These are phyloP conservation scores for Oxytropis ochrocephala DNA, from an alignment of 306 rosid genomes.

Conservation along the genomic window DNA sequence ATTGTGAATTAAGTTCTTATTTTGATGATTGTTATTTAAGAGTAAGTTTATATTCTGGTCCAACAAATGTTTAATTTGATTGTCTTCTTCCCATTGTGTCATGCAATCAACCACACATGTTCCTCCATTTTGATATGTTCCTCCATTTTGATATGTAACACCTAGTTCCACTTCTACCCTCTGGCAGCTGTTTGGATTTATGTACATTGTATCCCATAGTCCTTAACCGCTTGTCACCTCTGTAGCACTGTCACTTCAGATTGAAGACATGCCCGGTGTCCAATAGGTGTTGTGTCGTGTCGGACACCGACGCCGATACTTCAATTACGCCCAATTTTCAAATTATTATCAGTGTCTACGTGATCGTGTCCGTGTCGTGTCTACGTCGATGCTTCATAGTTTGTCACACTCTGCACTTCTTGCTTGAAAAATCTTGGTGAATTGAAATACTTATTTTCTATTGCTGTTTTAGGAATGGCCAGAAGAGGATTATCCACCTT, in stretches of 20 bases:
- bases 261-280: too few relatives aligned
- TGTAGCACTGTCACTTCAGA: too few relatives aligned
- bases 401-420: background rate
- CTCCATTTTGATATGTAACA: background rate
- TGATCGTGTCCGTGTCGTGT: too few relatives aligned
- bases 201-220: background rate
- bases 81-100: background rate
- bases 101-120: background rate
- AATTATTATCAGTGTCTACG: too few relatives aligned
- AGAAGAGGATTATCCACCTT: conserved; percentile 75
- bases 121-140: background rate
- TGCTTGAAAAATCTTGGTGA: background rate
- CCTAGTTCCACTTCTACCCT: background rate
- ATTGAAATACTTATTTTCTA: background rate
- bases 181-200: background rate
- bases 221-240: background rate
- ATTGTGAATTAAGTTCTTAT: background rate
- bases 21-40: background rate
- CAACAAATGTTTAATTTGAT: background rate
- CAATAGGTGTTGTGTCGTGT: too few relatives aligned
- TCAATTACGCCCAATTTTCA: too few relatives aligned
- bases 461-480: conserved; percentile 64
- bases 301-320: too few relatives aligned
- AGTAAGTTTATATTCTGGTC: background rate
- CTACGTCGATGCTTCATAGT: too few relatives aligned